Evolutionary conservation across 2,329 filamentous ascomycete genomes (phyloP), one percentile per base, ranked within the genome.

Genomic region (Venturia oleaginea): DNA sequence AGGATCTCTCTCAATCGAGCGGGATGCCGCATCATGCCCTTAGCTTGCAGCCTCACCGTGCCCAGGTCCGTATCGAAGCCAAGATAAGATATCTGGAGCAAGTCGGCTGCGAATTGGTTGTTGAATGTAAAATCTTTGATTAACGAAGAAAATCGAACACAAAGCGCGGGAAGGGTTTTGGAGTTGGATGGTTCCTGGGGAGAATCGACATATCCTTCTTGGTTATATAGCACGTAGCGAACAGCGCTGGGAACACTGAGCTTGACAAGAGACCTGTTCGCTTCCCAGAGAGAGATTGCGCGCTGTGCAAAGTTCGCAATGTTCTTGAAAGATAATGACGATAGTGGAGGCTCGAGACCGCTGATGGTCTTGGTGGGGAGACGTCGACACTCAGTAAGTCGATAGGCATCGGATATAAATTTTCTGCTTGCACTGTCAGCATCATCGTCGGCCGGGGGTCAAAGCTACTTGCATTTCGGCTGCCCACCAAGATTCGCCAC

Each of bases 401-500:
- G 22, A 42, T 61, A 61, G 6, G 22, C 37, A 24, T 46, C 59
- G 17, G 59, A 42, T 10, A 34, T 19, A 8, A 27, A 46, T 15
- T n/a, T n/a, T 27, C 59, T 42, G 11, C n/a, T 61, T 40, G 15
- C 22, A 19, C 15, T 19, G 22, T 46, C 43, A 46, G 51, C 46
- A 27, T 57, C 30, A 15, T n/a, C 4, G 4, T n/a, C 19, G 6
- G 19, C 30, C 15, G 22, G 11, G 8, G 13, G 34, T 34, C 51
- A 5, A 13, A 57, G 19, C 7, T n/a, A 61, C 38, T 32, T 59
- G 64, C 60, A 75, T 65, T 64, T 75, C 69, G 13, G 74, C 65
- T 17, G 74, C 69, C 74, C 74, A 76, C 75, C 75, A 77, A 46
- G 69, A 72, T 59, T 73, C 71, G 10, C 75, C 75, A 19, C 71